phyloP scores from a whole-genome alignment of 2,329 filamentous ascomycete species.

The Colletotrichum liriopes region DNA sequence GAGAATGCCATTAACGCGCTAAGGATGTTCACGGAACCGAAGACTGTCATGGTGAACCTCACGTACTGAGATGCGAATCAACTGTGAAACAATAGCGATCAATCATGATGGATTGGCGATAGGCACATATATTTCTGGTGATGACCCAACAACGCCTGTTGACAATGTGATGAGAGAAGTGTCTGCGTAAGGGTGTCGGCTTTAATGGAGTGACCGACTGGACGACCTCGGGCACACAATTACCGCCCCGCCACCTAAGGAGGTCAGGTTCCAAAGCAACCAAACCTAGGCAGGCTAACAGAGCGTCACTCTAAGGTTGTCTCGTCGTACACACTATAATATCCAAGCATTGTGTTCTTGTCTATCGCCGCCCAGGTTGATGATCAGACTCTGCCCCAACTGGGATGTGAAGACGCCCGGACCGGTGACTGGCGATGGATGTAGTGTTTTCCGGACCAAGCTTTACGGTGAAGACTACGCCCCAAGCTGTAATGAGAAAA shows the following conservation, averaged over 20 bases:
- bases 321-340: too few species aligned
- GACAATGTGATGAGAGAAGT: background rate
- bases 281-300: too few species aligned
- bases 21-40: constrained; percentile 64
- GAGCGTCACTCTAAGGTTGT: too few species aligned
- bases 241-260: too few species aligned
- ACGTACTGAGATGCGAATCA: constrained; percentile 32
- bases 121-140: background rate
- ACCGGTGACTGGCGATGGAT: constrained; percentile 76
- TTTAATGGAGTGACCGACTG: too few species aligned
- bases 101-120: background rate
- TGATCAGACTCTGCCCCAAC: constrained; percentile 77
- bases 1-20: constrained; percentile 65
- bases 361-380: constrained; percentile 68
- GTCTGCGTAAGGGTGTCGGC: too few species aligned
- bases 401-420: constrained; percentile 80
- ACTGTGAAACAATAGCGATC: background rate
- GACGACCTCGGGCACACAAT: too few species aligned
- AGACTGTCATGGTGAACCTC: constrained; percentile 65
- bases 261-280: too few species aligned
- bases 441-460: constrained; percentile 76
- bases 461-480: constrained; percentile 76
- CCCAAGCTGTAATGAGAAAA: constrained; percentile 65
- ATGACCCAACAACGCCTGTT: too few species aligned
- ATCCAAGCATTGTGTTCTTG: too few species aligned